Evolutionary conservation across 768 basidiomycete species (phyloP).

Genomic region (Trametes maxima): DNA sequence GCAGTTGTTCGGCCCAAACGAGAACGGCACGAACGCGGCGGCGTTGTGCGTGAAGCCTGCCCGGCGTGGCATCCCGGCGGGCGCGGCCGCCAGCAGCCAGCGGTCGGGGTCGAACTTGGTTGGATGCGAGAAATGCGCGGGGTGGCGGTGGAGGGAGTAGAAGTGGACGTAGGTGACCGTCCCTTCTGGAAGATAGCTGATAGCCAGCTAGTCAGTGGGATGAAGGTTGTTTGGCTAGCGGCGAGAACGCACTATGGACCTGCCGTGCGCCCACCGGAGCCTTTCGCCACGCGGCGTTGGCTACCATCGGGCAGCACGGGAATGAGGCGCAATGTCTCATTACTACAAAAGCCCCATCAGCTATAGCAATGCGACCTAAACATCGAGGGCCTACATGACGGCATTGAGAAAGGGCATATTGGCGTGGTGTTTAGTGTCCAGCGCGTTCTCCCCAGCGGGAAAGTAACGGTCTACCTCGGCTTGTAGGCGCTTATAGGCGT

Average conservation of each 20-base stretch:
- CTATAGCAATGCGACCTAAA: neutral
- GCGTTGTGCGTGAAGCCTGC: neutral
- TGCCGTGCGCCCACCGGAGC: slow-evolving; percentile 36
- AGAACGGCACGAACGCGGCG: slow-evolving; percentile 18
- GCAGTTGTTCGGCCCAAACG: slow-evolving; percentile 20
- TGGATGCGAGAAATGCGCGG: slow-evolving; percentile 46
- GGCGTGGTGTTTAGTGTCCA: slow-evolving; percentile 22
- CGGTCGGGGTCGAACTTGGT: slow-evolving; percentile 47
- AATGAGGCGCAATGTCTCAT: slow-evolving; percentile 47
- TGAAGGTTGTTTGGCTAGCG: neutral
- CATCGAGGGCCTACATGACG: slow-evolving; percentile 32
- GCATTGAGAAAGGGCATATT: slow-evolving; percentile 39
- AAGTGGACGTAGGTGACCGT: slow-evolving; percentile 40
- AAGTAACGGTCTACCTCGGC: slow-evolving; percentile 30
- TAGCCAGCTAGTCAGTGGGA: neutral
- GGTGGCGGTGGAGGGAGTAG: slow-evolving; percentile 47
- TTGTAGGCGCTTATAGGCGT: slow-evolving; percentile 21
- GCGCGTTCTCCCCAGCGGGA: slow-evolving; percentile 23
- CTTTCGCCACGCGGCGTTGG: slow-evolving; percentile 38
- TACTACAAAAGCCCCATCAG: slow-evolving; percentile 32
- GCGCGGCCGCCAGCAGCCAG: slow-evolving; percentile 38
- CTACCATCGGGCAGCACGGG: slow-evolving; percentile 45
- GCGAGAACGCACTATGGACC: slow-evolving; percentile 34
- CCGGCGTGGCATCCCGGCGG: neutral
- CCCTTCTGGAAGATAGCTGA: slow-evolving; percentile 27